Conservation (phyloP, 495 filamentous ascomycete genomes). For the Lepraria neglecta region DNA sequence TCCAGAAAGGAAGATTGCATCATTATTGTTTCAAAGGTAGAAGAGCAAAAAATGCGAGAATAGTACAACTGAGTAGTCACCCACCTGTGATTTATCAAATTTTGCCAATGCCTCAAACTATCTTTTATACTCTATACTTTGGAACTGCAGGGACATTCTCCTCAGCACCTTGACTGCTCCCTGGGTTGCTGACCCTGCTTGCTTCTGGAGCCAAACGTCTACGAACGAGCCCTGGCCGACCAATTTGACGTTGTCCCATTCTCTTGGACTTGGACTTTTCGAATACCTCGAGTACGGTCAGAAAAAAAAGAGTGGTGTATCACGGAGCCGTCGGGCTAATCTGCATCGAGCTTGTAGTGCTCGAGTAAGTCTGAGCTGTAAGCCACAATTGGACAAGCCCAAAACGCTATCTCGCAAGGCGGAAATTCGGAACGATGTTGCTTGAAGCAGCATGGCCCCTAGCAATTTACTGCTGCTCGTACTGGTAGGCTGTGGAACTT, state of each 20-base stretch:
- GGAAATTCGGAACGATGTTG: no score
- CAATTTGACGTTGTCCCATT: constrained; percentile 1
- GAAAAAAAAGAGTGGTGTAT: neutral
- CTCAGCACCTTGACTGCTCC: neutral
- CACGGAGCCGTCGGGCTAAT: constrained; percentile 5
- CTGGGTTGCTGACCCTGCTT: neutral
- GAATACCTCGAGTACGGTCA: constrained; percentile 5
- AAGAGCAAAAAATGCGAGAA: neutral
- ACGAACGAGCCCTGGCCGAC: neutral
- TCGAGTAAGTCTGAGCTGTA: constrained; percentile 18
- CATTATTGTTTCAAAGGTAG: neutral
- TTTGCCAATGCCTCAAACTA: neutral
- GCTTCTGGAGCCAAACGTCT: neutral
- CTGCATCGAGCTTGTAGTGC: constrained; percentile 21
- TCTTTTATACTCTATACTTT: neutral
- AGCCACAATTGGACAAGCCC: neutral
- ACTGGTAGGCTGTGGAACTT: neutral
- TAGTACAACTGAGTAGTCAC: neutral
- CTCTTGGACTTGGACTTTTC: neutral
- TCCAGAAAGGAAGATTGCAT: no score
- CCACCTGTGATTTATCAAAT: neutral
- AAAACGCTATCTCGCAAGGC: neutral
- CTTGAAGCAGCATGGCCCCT: neutral
- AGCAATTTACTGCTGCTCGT: neutral
- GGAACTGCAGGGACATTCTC: neutral